These are phyloP conservation scores for Acrocalymma vagum DNA, from an alignment of 2,329 filamentous ascomycete species.

Conservation along the genomic window DNA sequence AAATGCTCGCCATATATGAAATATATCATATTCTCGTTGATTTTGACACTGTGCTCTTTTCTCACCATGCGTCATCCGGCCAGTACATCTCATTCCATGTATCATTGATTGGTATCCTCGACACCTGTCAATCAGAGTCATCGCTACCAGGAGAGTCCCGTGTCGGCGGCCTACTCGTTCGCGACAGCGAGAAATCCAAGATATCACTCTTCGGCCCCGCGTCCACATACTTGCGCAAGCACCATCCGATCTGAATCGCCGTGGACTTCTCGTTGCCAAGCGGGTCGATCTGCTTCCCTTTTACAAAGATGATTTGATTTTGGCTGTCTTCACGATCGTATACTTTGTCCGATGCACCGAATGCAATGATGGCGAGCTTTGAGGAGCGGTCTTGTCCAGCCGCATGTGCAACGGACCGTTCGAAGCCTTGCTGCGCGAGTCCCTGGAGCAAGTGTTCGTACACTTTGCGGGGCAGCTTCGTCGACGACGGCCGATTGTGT, in stretches of 20 bases:
- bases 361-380: conserved; percentile 55
- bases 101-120: too few species aligned
- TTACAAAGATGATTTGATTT: conserved; percentile 57
- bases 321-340: conserved; percentile 57
- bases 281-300: conserved; percentile 52
- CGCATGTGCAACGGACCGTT: conserved; percentile 36
- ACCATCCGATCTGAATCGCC: conserved; percentile 57
- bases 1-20: too few species aligned
- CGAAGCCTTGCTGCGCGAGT: conserved; percentile 49
- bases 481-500: conserved; percentile 51
- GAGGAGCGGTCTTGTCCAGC: conserved; percentile 37
- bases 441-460: conserved; percentile 56
- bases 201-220: conserved; percentile 53
- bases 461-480: conserved; percentile 51
- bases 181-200: conserved; percentile 54
- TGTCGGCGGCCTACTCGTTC: conserved; percentile 48
- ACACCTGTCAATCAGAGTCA: conserved; percentile 37
- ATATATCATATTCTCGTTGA: too few species aligned
- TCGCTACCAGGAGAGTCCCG: conserved; percentile 41
- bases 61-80: too few species aligned
- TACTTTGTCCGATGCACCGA: conserved; percentile 56
- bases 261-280: conserved; percentile 50
- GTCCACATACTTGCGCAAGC: conserved; percentile 55
- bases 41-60: too few species aligned
- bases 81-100: too few species aligned